Evolutionary conservation across 2,329 filamentous ascomycete genomes (phyloP), one percentile per base, ranked within the genome.

Genomic region (Hansfordia pulvinata): DNA sequence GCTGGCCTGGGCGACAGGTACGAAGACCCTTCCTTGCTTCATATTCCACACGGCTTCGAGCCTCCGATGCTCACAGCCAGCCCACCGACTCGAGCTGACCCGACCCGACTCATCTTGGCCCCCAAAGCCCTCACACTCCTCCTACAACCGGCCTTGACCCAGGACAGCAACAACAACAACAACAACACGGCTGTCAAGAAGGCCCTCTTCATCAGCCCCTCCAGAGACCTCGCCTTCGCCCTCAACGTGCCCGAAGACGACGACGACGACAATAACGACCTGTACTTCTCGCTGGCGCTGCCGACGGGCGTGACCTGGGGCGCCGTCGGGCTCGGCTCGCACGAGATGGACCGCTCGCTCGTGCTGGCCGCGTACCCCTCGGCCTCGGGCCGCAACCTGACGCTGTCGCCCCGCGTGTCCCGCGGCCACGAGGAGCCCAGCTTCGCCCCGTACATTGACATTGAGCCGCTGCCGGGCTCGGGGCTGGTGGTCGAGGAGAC

Each of bases 201-300:
- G 9, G 23, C 23, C 13, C 14, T 43, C 26, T 48, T 48, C 33
- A 31, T 47, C 32, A 37, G 43, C 3, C 44, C 42, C 2, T 17
- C 32, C 5, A 27, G 27, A 8, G 43, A 50, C 27, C 54, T 56
- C 2, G 78, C 77, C 6, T 63, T 68, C 30, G 71, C 69, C 12
- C 42, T 93, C 8, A 85, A 93, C 47, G 58, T 93, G 23, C 80
- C 86, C 31, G 88, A 75, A 47, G 78, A 60, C 30, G 88, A 75
- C 47, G 78, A 60, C 30, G 50, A 52, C 14, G 37, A 47, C 15
- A 55, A 53, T 30, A 51, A 54, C 23, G 56, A 69, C 36, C 41
- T 72, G 20, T 71, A 59, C 48, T 67, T 73, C 44, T 59, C 59
- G n/a, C 37, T 74, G 10, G 56, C 60, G 31, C 59, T 62, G 20